These are phyloP conservation scores for Cardamine occulta DNA, from an alignment of 345 rosid genomes.

Conservation along the genomic window DNA sequence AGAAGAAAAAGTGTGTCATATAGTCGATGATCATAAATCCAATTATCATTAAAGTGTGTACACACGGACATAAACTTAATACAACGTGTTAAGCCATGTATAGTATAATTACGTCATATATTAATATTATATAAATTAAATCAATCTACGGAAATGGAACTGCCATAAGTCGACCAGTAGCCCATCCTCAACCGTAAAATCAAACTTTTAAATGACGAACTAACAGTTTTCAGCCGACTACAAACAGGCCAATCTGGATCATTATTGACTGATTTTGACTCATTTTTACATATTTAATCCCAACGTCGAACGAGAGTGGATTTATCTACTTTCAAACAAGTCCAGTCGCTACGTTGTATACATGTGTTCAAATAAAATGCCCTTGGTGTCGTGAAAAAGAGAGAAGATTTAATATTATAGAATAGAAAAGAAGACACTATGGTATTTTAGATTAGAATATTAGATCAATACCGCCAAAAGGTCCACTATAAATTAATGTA, in stretches of 20 bases:
- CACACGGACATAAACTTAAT: neutral
- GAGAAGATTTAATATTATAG: conserved; percentile 12
- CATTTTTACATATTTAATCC: conserved; percentile 24
- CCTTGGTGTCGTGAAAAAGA: conserved; percentile 27
- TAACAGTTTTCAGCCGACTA: conserved; percentile 24
- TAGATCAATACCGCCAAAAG: conserved; percentile 32
- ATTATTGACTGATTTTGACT: conserved; percentile 36
- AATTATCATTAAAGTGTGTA: neutral
- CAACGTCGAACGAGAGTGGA: conserved; percentile 1
- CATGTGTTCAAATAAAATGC: conserved; percentile 37
- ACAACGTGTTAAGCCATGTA: conserved; percentile 10
- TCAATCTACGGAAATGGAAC: conserved; percentile 22
- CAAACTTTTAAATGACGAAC: conserved; percentile 19
- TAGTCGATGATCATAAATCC: neutral
- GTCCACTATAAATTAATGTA: conserved; percentile 6
- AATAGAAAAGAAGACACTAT: conserved; percentile 24
- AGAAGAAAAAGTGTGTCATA: neutral
- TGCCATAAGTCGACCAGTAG: conserved; percentile 31
- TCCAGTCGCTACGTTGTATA: neutral
- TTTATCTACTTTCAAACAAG: neutral
- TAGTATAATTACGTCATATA: conserved; percentile 11
- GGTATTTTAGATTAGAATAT: conserved; percentile 31
- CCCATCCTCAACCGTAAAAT: conserved; percentile 30
- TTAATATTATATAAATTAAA: neutral
- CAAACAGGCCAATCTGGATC: conserved; percentile 19